A percentile compares a stretch with the other conserved stretches of the same genome.
These are phyloP conservation scores for Chromosphaera perkinsii DNA, from an alignment of 208 protist genomes.

Conservation along the genomic window DNA sequence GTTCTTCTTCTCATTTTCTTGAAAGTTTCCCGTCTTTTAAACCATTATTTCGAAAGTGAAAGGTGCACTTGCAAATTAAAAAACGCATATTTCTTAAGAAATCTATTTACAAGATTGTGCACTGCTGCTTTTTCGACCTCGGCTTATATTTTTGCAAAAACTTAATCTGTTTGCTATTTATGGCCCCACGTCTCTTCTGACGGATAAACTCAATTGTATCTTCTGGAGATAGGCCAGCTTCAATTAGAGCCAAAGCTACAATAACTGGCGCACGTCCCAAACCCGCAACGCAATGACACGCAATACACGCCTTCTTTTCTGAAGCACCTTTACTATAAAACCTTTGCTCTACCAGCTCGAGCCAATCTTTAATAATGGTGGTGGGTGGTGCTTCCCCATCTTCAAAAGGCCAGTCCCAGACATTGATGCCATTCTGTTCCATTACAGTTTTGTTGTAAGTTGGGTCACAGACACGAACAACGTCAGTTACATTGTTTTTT, in stretches of 20 bases:
- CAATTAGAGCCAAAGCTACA: conserved; percentile 40
- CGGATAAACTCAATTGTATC: conserved; percentile 33
- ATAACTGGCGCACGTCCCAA: conserved; percentile 38
- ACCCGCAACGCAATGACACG: conserved; percentile 39
- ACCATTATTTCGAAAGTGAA: too few species aligned
- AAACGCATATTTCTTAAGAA: too few species aligned
- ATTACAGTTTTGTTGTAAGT: conserved; percentile 28
- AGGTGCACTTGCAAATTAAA: too few species aligned
- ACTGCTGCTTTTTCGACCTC: neutral
- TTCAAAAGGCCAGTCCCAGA: conserved; percentile 33
- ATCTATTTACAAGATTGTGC: neutral
- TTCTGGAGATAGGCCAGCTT: conserved; percentile 22
- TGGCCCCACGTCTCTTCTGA: conserved; percentile 20
- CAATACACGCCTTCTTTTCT: conserved; percentile 18
- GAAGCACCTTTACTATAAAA: conserved; percentile 3
- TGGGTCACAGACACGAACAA: conserved; percentile 35
- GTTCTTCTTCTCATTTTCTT: too few species aligned
- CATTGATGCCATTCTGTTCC: conserved; percentile 7
- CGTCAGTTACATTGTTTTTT: conserved; percentile 26
- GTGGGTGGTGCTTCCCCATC: conserved; percentile 35
- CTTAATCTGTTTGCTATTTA: conserved; percentile 37
- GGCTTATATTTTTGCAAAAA: conserved; percentile 38
- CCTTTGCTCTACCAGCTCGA: conserved; percentile 7
- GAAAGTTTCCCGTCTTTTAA: too few species aligned
- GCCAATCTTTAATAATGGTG: conserved; percentile 22